Evolutionary conservation across 495 filamentous ascomycete species (phyloP).

Genomic region (Tricharina praecox): DNA sequence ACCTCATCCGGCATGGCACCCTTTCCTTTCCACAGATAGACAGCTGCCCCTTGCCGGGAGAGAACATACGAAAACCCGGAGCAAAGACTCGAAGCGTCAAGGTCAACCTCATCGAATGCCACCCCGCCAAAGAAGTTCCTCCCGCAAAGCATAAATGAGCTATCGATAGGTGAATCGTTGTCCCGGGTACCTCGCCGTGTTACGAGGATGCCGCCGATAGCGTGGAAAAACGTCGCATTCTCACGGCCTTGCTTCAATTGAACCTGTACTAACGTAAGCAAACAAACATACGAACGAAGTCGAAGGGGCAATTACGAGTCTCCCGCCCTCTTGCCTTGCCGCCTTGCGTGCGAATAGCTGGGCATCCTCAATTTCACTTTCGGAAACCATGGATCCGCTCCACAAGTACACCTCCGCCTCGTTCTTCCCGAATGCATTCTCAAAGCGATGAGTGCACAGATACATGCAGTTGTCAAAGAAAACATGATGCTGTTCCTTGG

Average conservation of each 20-base stretch:
- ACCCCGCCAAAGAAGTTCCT: constrained; percentile 58
- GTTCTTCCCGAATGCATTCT: constrained; percentile 36
- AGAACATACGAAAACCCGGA: constrained; percentile 82
- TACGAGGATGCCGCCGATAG: constrained; percentile 80
- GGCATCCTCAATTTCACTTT: constrained; percentile 49
- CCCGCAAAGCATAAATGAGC: constrained; percentile 74
- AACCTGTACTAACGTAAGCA: constrained; percentile 8
- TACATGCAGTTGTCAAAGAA: constrained; percentile 85
- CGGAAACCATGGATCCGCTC: constrained; percentile 62
- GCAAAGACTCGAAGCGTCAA: constrained; percentile 54
- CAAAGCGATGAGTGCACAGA: constrained; percentile 62
- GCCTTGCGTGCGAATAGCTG: constrained; percentile 53
- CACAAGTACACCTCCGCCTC: constrained; percentile 70
- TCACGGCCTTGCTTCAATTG: constrained; percentile 66
- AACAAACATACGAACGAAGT: not conserved
- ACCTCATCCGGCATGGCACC: constrained; percentile 77
- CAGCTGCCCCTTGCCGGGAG: constrained; percentile 47
- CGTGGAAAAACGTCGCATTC: constrained; percentile 64
- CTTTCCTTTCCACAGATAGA: constrained; percentile 85
- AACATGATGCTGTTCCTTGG: constrained; percentile 65
- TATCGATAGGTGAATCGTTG: constrained; percentile 47
- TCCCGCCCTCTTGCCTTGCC: constrained; percentile 51
- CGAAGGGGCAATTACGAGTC: constrained; percentile 35
- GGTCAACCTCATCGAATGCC: constrained; percentile 84
- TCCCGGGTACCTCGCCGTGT: constrained; percentile 60